Evolutionary conservation across 164 flowering plant genomes (phyloP).

Genomic region (Aristolochia californica): DNA sequence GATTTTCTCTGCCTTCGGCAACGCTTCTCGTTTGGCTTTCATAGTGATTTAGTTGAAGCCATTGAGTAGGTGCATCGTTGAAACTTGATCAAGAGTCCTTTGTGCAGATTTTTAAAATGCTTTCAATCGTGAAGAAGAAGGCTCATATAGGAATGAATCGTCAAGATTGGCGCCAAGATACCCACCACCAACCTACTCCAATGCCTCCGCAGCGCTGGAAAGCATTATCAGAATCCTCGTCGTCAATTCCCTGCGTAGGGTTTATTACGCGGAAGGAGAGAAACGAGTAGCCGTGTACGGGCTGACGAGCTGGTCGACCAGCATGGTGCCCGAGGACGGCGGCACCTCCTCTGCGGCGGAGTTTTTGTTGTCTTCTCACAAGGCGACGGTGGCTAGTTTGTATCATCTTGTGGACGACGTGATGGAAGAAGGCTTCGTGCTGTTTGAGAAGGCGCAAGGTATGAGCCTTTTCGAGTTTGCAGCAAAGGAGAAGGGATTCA

Average conservation of each 20-base stretch:
- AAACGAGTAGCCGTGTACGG: slow-evolving; percentile 5
- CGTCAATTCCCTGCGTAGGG: not conserved
- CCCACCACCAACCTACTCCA: slow-evolving; percentile 1
- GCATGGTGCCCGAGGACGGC: not conserved
- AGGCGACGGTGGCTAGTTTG: not conserved
- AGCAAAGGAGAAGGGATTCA: not conserved
- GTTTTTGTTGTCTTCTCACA: not conserved
- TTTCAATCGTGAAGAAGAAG: too few species aligned
- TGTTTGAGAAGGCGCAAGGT: slow-evolving; percentile 6
- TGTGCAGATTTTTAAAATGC: too few species aligned
- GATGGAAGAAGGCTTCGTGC: slow-evolving; percentile 3
- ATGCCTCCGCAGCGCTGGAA: not conserved
- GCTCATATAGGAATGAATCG: too few species aligned
- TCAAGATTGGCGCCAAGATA: not conserved
- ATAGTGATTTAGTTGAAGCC: too few species aligned
- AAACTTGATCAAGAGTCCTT: too few species aligned
- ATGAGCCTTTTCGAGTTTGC: not conserved
- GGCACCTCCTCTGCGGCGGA: not conserved
- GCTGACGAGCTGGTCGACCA: not conserved
- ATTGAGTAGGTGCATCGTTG: too few species aligned
- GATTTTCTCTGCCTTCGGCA: too few species aligned
- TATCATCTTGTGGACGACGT: slow-evolving; percentile 1
- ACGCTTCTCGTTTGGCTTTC: too few species aligned
- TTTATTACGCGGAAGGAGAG: not conserved
- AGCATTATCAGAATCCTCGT: not conserved